These are phyloP conservation scores for Agaricus subrufescens DNA, from an alignment of 768 basidiomycete genomes.

Conservation along the genomic window DNA sequence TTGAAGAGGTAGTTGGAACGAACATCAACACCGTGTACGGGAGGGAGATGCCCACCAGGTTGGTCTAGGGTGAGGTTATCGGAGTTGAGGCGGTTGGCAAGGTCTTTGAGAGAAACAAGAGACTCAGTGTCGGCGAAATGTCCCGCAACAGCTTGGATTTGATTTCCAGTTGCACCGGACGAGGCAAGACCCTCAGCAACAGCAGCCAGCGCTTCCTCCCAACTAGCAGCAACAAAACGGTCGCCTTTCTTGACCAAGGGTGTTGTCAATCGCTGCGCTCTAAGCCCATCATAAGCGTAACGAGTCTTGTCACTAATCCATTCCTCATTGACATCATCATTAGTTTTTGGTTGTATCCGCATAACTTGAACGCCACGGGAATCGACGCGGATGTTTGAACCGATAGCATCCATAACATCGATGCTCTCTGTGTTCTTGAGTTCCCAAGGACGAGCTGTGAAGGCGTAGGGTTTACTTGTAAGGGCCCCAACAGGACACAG, in stretches of 20 bases:
- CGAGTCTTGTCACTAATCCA: constrained; percentile 99
- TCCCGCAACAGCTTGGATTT: constrained; percentile 94
- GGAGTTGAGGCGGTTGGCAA: constrained; percentile 89
- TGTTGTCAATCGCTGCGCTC: constrained; percentile 90
- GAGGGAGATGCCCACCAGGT: constrained; percentile 56
- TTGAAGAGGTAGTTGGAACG: constrained; percentile 98
- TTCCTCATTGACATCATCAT: constrained; percentile 98
- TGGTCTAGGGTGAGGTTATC: constrained; percentile 89
- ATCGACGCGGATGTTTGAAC: constrained; percentile 95
- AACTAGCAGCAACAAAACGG: constrained; percentile 83
- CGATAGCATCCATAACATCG: constrained; percentile 93
- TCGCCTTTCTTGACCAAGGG: constrained; percentile 91
- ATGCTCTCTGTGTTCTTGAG: constrained; percentile 96
- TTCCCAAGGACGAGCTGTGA: constrained; percentile 97
- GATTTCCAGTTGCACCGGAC: constrained; percentile 83
- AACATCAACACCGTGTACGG: constrained; percentile 80
- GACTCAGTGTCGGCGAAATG: constrained; percentile 92
- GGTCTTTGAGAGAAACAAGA: constrained; percentile 89
- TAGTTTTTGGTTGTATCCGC: constrained; percentile 93
- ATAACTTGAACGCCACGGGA: constrained; percentile 95
- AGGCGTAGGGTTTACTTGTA: constrained; percentile 98
- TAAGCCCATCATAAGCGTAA: constrained; percentile 92
- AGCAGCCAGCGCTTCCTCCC: constrained; percentile 83
- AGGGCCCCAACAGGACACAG: constrained; percentile 98
- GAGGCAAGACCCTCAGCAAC: constrained; percentile 73